These are phyloP conservation scores for Trichoderma virens DNA, from an alignment of 495 filamentous ascomycete genomes.

Conservation along the genomic window DNA sequence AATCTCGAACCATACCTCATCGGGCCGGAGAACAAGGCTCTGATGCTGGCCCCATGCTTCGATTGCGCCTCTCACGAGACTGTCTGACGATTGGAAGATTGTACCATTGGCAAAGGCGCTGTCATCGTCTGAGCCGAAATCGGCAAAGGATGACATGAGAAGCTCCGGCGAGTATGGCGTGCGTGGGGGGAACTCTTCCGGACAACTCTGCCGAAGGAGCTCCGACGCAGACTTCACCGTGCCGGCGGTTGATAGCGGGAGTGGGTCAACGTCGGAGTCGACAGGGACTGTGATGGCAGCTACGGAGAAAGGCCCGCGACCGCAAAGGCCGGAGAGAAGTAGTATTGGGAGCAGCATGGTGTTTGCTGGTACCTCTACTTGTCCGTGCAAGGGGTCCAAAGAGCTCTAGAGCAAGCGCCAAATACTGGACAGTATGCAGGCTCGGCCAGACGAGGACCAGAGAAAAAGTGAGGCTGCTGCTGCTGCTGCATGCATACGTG, in stretches of 20 bases:
- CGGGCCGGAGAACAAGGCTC: conserved; percentile 45
- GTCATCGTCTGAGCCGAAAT: background rate
- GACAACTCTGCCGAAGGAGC: conserved; percentile 1
- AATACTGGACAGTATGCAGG: too few relatives aligned
- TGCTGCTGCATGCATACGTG: background rate
- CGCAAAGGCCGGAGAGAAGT: background rate
- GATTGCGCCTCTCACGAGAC: conserved; percentile 41
- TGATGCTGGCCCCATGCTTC: conserved; percentile 46
- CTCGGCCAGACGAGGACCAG: too few relatives aligned
- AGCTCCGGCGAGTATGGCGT: conserved; percentile 3
- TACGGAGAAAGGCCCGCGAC: background rate
- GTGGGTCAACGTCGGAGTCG: background rate
- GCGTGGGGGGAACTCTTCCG: background rate
- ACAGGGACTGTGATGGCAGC: background rate
- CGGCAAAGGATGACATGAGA: conserved; percentile 5
- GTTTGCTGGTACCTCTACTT: too few relatives aligned
- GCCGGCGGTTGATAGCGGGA: background rate
- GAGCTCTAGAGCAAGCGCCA: background rate
- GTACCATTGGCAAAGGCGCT: background rate
- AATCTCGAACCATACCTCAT: conserved; percentile 54
- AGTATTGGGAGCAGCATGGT: background rate
- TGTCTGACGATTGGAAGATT: conserved; percentile 27
- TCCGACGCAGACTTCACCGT: background rate
- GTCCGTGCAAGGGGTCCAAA: background rate
- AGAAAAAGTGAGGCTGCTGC: background rate